Conservation (phyloP, 495 filamentous ascomycete species). For the Penicillium odoratum region DNA sequence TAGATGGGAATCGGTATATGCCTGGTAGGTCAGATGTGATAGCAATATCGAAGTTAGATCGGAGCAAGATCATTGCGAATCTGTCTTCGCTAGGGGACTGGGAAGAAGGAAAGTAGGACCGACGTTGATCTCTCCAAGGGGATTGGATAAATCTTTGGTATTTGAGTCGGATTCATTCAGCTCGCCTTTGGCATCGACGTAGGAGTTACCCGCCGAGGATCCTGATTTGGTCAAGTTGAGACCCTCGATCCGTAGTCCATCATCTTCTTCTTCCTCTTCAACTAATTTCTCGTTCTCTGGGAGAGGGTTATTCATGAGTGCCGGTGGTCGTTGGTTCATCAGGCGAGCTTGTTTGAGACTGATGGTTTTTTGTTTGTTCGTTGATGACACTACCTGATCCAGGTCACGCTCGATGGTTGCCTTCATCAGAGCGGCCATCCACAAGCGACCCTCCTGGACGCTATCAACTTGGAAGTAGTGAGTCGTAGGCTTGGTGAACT, state of each 20-base stretch:
- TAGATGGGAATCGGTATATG: slow-evolving; percentile 2
- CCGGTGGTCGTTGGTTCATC: slow-evolving; percentile 85
- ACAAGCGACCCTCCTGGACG: slow-evolving; percentile 80
- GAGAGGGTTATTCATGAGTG: slow-evolving; percentile 61
- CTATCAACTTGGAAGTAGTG: slow-evolving; percentile 98
- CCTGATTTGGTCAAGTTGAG: slow-evolving; percentile 30
- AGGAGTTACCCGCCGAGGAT: slow-evolving; percentile 19
- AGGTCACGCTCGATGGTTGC: slow-evolving; percentile 97
- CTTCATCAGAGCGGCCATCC: slow-evolving; percentile 99
- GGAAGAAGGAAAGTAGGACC: slow-evolving; percentile 30
- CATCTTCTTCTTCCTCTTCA: slow-evolving; percentile 30
- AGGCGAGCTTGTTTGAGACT: slow-evolving; percentile 78
- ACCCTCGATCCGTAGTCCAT: slow-evolving; percentile 38
- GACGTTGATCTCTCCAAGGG: slow-evolving; percentile 29
- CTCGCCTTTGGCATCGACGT: slow-evolving; percentile 19
- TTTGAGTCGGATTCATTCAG: slow-evolving; percentile 10
- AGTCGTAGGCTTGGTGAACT: slow-evolving; percentile 93
- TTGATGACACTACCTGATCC: slow-evolving; percentile 70
- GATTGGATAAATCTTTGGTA: slow-evolving; percentile 18
- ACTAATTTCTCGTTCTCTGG: slow-evolving; percentile 17
- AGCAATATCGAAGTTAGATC: background rate
- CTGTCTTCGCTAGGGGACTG: slow-evolving; percentile 26
- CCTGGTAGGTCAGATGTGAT: background rate
- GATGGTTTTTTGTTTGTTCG: slow-evolving; percentile 95
- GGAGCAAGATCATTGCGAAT: slow-evolving; percentile 21